These are phyloP conservation scores for Jatropha podagrica DNA, from an alignment of 441 rosid genomes.

Conservation along the genomic window DNA sequence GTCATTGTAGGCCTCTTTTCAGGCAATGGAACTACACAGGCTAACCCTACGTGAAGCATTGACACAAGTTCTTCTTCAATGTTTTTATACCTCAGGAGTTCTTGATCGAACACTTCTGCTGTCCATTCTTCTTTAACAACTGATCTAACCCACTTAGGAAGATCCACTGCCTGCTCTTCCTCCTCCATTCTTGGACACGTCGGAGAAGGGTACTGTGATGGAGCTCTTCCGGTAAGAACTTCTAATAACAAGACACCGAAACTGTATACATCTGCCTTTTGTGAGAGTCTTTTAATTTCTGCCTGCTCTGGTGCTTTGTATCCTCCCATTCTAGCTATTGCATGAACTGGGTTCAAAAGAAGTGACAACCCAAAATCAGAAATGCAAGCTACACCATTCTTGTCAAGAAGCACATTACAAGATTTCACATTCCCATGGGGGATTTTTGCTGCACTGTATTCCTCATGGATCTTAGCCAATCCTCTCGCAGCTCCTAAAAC, in stretches of 20 bases:
- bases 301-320: conserved; percentile 91
- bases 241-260: conserved; percentile 82
- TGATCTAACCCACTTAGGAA: conserved; percentile 88
- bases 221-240: conserved; percentile 88
- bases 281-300: conserved; percentile 77
- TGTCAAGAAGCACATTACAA: conserved; percentile 80
- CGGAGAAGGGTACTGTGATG: conserved; percentile 67
- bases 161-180: conserved; percentile 64
- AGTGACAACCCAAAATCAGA: conserved; percentile 88
- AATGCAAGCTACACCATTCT: conserved; percentile 79
- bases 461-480: conserved; percentile 75
- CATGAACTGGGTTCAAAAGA: conserved; percentile 79
- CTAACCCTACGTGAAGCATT: conserved; percentile 85
- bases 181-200: conserved; percentile 50
- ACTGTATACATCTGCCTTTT: conserved; percentile 81
- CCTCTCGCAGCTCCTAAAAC: conserved; percentile 91
- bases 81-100: conserved; percentile 90
- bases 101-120: conserved; percentile 92
- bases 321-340: conserved; percentile 82
- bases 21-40: conserved; percentile 70
- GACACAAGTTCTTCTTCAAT: conserved; percentile 88
- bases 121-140: conserved; percentile 97
- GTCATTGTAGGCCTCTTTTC: conserved; percentile 88
- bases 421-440: conserved; percentile 92
- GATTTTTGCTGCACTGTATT: conserved; percentile 52